phyloP scores from a whole-genome alignment of 2,329 filamentous ascomycete species.

The Penicillium sumatraense region DNA sequence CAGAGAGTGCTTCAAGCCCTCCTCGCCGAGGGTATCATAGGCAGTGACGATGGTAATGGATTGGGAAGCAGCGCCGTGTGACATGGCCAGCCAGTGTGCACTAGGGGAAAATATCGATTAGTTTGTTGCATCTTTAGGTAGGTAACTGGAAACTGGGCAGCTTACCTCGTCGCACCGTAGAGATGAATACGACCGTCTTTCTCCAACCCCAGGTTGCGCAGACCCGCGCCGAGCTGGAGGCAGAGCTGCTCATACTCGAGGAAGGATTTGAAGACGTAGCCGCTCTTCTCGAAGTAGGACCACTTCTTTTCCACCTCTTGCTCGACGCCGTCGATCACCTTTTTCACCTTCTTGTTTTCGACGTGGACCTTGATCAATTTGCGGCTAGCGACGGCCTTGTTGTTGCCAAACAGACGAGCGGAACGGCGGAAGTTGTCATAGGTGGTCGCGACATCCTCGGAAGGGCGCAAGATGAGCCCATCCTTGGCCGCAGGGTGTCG shows the following conservation, averaged over 20 bases:
- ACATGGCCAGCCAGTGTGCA: slow-evolving; percentile 80
- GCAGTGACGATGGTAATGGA: slow-evolving; percentile 91
- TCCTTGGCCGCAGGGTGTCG: slow-evolving; percentile 74
- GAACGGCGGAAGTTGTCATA: slow-evolving; percentile 77
- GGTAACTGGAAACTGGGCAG: slow-evolving; percentile 7
- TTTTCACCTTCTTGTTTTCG: slow-evolving; percentile 88
- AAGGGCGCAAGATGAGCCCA: slow-evolving; percentile 67
- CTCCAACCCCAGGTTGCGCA: slow-evolving; percentile 74
- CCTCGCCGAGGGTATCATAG: slow-evolving; percentile 87
- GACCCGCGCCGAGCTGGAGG: slow-evolving; percentile 71
- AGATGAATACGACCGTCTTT: slow-evolving; percentile 74
- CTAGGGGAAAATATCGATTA: slow-evolving; percentile 48
- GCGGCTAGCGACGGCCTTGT: slow-evolving; percentile 71
- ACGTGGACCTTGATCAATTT: slow-evolving; percentile 76
- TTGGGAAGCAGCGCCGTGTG: slow-evolving; percentile 79
- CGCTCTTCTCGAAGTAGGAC: slow-evolving; percentile 84
- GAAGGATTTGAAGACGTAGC: slow-evolving; percentile 77
- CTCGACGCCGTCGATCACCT: slow-evolving; percentile 80
- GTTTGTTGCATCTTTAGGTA: not conserved
- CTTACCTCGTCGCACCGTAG: slow-evolving; percentile 79
- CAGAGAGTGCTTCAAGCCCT: slow-evolving; percentile 84
- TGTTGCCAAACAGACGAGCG: slow-evolving; percentile 65
- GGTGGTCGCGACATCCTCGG: slow-evolving; percentile 73
- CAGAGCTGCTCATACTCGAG: slow-evolving; percentile 75
- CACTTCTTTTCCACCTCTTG: slow-evolving; percentile 86